Percentiles rank a stretch among this genome's conserved stretches.
phyloP scores from a whole-genome alignment of 2,329 filamentous ascomycete species.

The Xylaria sp. region DNA sequence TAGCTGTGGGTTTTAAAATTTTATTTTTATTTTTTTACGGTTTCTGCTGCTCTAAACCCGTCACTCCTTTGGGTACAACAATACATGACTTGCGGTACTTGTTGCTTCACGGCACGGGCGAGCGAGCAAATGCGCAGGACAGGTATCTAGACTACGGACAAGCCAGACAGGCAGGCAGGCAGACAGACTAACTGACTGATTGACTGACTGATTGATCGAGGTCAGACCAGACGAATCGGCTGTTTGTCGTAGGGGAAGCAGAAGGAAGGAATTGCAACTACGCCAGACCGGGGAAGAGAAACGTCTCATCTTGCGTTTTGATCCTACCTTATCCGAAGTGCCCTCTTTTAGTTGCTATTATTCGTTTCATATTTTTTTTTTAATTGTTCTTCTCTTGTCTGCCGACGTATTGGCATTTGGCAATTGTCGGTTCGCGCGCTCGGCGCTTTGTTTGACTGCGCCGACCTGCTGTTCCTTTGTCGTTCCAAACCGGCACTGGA shows the following conservation, averaged over 20 bases:
- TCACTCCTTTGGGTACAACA: slow-evolving; percentile 19
- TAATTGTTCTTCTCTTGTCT: slow-evolving; percentile 2
- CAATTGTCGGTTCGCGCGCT: slow-evolving; percentile 30
- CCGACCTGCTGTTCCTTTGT: slow-evolving; percentile 29
- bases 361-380: background rate
- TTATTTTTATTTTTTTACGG: background rate
- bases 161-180: background rate
- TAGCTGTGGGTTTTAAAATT: slow-evolving; percentile 2
- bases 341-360: slow-evolving; percentile 1
- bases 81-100: background rate
- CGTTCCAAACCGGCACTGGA: slow-evolving; percentile 25
- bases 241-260: slow-evolving; percentile 15
- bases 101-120: slow-evolving; percentile 11
- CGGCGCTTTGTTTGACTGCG: slow-evolving; percentile 35
- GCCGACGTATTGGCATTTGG: slow-evolving; percentile 4
- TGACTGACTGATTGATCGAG: background rate
- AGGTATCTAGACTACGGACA: slow-evolving; percentile 1
- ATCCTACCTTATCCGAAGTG: slow-evolving; percentile 5
- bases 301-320: slow-evolving; percentile 25
- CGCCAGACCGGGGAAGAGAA: slow-evolving; percentile 19
- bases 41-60: slow-evolving; percentile 4
- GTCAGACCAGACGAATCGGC: slow-evolving; percentile 17
- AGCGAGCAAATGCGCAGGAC: slow-evolving; percentile 15
- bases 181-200: background rate
- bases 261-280: slow-evolving; percentile 19